Base-by-base conservation (phyloP, 352 stramenopile genomes). In the Hyaloperonospora brassicae region DNA sequence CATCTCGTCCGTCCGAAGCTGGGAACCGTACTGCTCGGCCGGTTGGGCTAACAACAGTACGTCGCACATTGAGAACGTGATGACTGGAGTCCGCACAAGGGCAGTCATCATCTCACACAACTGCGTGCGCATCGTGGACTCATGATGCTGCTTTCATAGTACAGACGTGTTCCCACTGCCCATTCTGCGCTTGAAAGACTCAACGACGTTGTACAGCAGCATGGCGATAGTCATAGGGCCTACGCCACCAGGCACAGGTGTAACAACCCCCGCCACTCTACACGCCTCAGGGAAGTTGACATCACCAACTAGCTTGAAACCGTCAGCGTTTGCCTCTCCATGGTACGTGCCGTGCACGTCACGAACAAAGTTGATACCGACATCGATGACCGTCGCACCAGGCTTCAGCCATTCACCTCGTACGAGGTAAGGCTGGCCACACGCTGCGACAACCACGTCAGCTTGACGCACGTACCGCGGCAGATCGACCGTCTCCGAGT, bases 151-250 rank as follows among this genome's bases (percentile, higher is more conserved):
- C 25, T 40, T 38, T 65, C 57, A 68, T 43, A 60, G 34, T 47
- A 62, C 46, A n/a, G 40, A 46, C 24, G 45, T 51, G 25, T 66
- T 46, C 66, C 50, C 59, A 60, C 52, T 70, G 17, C 66, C 64
- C 52, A 86, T 80, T 27, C 73, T 73, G 39, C 77, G 76, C 56
- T 84, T 87, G 66, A 82, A 90, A 0, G 80, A 77, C 2, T 73
- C 72, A 21, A 90, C 73, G 27, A 90, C 80, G 67, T 97, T 97
- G 42, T 93, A 79, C 38, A 97, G 84, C 52, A 97, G 64, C 89
- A 96, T 98, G 8, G 93, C 86, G 57, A 98, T 98, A 9, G 93
- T 99, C 96, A 99, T 99, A 13, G 97, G 97, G 1, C 97, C 97
- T 39, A 99, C 97, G 52, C 97, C 97, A 30, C 86, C 84, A 11